Conservation (phyloP, 768 basidiomycete genomes). For the Leccinum aurantiacum region DNA sequence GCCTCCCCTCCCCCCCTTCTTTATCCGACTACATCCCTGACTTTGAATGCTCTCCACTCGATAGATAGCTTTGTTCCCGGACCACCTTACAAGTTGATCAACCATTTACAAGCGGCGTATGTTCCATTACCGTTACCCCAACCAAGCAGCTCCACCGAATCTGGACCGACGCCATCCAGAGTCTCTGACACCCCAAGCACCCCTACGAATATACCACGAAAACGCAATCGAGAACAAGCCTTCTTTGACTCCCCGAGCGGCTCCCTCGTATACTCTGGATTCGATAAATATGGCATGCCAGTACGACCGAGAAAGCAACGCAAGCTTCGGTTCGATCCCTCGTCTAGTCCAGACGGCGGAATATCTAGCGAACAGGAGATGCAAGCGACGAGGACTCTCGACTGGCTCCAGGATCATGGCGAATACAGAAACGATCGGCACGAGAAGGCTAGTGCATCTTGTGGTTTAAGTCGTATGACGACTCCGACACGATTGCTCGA, state of each 20-base stretch:
- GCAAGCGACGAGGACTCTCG: background rate
- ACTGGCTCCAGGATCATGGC: conserved; percentile 5
- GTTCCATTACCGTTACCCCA: conserved; percentile 5
- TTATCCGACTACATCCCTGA: conserved; percentile 2
- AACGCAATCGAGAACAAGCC: conserved; percentile 31
- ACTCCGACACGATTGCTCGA: background rate
- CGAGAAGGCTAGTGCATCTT: too few species aligned
- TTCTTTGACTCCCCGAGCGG: conserved; percentile 30
- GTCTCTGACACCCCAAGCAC: conserved; percentile 27
- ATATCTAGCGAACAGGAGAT: background rate
- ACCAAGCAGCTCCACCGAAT: background rate
- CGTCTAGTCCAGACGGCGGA: conserved; percentile 19
- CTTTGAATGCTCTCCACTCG: background rate
- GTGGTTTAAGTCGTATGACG: background rate
- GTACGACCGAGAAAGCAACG: conserved; percentile 30
- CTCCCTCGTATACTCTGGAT: conserved; percentile 28
- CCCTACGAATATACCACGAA: conserved; percentile 19
- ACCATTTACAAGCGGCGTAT: background rate
- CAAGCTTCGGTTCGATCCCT: conserved; percentile 28
- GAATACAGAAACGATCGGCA: background rate
- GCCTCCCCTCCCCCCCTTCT: background rate
- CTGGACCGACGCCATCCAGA: background rate
- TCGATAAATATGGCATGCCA: conserved; percentile 33
- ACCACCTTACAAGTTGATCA: conserved; percentile 20
- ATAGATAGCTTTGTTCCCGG: conserved; percentile 21